Evolutionary conservation across 768 basidiomycete species (phyloP), one percentile per base, ranked within the genome.

Genomic region (Trametopsis cervina): DNA sequence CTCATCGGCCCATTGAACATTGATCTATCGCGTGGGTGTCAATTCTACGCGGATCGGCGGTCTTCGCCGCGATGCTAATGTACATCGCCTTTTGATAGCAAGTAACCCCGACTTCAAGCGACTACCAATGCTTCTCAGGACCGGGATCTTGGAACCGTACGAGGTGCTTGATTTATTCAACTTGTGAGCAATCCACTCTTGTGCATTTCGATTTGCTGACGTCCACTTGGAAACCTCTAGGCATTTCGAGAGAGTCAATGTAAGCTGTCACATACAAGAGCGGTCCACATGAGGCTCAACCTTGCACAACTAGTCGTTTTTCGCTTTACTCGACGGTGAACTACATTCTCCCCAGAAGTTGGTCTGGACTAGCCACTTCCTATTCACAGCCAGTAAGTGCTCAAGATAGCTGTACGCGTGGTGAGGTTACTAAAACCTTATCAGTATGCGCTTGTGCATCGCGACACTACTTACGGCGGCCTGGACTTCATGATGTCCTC

Each of bases 371-470:
- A 67, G 65, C 42, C 73, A 75, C 5, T 75, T 77, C 50, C 63
- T 77, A 13, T 76, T 78, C 58, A 77, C 75, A 40, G 74, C 75
- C 54, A 63, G 78, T 77, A 52, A 69, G 76, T 75, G 9, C 27
- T 38, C 29, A 15, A 23, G n/a, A n/a, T n/a, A n/a, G n/a, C n/a
- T n/a, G n/a, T 33, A 13, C 23, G 40, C 22, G n/a, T 20, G 37
- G 3, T 12, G 15, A 5, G 3, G 15, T 35, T 42, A 24, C 27
- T 13, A 5, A 10, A 36, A 17, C 29, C 15, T 33, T 33, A 3
- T 4, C 24, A 78, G 78, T 87, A 29, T 82, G 80, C 58, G 77
- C 81, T 3, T 72, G 80, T 17, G 74, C 83, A 1, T 75, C 81
- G 24, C 70, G 82, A 24, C 80, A 79, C 59, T 78, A 81, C 57